A percentile compares a stretch with the other conserved stretches of the same genome.
Conservation (phyloP, 495 filamentous ascomycete genomes). For the Neurospora intermedia region DNA sequence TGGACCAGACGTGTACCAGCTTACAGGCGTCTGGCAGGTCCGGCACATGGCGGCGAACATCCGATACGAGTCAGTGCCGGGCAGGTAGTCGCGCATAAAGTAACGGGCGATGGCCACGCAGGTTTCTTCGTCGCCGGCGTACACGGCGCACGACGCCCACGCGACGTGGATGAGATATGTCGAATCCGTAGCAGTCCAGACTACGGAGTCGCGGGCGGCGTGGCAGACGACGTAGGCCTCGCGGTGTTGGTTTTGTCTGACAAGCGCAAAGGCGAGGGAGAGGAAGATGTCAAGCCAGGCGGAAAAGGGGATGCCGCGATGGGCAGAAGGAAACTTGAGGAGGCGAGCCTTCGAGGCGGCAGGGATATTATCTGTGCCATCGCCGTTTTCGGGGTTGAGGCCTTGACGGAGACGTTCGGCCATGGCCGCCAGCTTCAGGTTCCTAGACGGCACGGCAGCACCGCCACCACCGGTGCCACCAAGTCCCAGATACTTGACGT, state of each 20-base stretch:
- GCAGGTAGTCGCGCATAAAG: constrained; percentile 80
- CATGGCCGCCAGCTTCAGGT: constrained; percentile 58
- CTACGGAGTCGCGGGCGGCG: constrained; percentile 59
- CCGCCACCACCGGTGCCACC: constrained; percentile 37
- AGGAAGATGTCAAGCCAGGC: constrained; percentile 88
- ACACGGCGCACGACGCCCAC: constrained; percentile 76
- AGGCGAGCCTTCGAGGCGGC: background rate
- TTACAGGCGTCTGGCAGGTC: constrained; percentile 47
- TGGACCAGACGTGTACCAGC: constrained; percentile 48
- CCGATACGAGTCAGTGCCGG: constrained; percentile 72
- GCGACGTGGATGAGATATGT: constrained; percentile 68
- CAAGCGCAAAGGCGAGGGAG: constrained; percentile 66
- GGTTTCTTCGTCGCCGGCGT: constrained; percentile 67
- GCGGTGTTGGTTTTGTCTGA: constrained; percentile 42
- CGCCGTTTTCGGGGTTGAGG: constrained; percentile 23
- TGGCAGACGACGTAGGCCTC: constrained; percentile 71
- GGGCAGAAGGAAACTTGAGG: constrained; percentile 44
- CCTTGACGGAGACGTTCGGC: constrained; percentile 51
- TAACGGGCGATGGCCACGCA: constrained; percentile 58
- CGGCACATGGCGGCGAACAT: constrained; percentile 64
- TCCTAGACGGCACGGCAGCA: constrained; percentile 35
- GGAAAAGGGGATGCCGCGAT: constrained; percentile 68
- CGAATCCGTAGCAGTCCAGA: constrained; percentile 61
- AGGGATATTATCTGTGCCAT: constrained; percentile 1
- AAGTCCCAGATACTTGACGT: constrained; percentile 58